Conservation (phyloP, 495 filamentous ascomycete species). For the Elasticomyces elasticus region DNA sequence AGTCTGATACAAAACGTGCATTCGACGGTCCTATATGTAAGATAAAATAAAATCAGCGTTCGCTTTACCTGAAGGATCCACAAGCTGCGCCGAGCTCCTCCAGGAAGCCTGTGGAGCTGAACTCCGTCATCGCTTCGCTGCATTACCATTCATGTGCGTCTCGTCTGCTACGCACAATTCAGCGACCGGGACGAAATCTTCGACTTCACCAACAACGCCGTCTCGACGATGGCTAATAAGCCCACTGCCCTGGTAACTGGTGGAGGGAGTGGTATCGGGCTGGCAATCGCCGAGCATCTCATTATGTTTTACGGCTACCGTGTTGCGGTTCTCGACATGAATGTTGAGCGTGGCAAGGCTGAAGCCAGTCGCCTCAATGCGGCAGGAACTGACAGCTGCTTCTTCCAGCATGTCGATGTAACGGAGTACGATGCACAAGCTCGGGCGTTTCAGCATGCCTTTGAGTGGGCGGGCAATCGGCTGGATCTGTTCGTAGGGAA, state of each 20-base stretch:
- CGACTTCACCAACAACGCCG: too few species aligned
- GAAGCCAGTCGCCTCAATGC: conserved; percentile 2
- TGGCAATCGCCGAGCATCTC: conserved; percentile 26
- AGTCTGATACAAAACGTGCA: too few species aligned
- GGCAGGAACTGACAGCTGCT: conserved; percentile 6
- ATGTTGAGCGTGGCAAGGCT: conserved; percentile 13
- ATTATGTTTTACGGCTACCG: conserved; percentile 19
- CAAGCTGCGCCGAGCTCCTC: too few species aligned
- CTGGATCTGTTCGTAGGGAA: conserved; percentile 27
- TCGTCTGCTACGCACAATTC: too few species aligned
- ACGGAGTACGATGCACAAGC: conserved; percentile 31
- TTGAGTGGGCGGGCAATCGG: conserved; percentile 26
- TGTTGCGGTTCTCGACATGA: conserved; percentile 25
- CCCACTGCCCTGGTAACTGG: conserved; percentile 30
- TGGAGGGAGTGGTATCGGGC: conserved; percentile 32
- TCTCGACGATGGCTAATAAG: too few species aligned
- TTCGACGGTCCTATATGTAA: too few species aligned
- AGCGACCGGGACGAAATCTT: too few species aligned
- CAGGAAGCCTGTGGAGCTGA: too few species aligned
- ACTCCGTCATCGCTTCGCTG: too few species aligned
- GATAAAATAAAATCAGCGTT: too few species aligned
- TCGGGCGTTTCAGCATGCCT: conserved; percentile 32
- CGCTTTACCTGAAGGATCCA: too few species aligned
- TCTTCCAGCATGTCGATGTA: conserved; percentile 31
- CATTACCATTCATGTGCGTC: too few species aligned